A percentile compares a stretch with the other conserved stretches of the same genome.
These are phyloP conservation scores for Carallia pectinifolia DNA, from an alignment of 345 rosid species.

Conservation along the genomic window DNA sequence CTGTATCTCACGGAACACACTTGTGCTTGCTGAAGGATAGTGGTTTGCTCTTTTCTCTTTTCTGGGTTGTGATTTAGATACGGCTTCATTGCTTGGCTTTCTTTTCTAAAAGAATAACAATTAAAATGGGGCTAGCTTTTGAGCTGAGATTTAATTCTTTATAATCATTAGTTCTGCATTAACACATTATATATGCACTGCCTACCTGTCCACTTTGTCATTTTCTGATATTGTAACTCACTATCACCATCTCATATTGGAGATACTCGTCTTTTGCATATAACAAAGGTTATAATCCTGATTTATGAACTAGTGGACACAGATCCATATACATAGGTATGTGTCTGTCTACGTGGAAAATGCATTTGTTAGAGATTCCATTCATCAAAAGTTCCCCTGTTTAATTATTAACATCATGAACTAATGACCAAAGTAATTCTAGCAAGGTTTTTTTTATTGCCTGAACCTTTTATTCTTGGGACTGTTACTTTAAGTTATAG, in stretches of 20 bases:
- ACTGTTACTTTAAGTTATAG: no score
- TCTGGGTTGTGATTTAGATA: background rate
- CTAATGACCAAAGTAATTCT: background rate
- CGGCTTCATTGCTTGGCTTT: background rate
- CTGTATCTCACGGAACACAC: background rate
- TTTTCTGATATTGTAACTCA: slow-evolving; percentile 11
- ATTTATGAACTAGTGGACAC: background rate
- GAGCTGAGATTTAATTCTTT: slow-evolving; percentile 10
- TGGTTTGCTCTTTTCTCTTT: background rate
- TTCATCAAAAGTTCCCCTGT: background rate
- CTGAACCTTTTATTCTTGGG: background rate
- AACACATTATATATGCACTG: background rate
- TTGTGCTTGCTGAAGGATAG: background rate
- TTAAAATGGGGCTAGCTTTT: slow-evolving; percentile 5
- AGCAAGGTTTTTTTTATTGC: background rate
- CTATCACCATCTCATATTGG: slow-evolving; percentile 8
- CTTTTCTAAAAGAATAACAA: background rate
- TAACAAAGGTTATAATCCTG: background rate
- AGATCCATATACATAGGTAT: slow-evolving; percentile 8
- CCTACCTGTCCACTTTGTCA: slow-evolving; percentile 25
- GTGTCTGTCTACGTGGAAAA: background rate
- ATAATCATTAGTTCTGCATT: slow-evolving; percentile 1
- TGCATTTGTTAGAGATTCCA: background rate
- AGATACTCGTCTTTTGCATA: slow-evolving; percentile 8
- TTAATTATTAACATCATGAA: background rate